Evolutionary conservation across 257 asterid species (phyloP).

Genomic region (Lantana camara): DNA sequence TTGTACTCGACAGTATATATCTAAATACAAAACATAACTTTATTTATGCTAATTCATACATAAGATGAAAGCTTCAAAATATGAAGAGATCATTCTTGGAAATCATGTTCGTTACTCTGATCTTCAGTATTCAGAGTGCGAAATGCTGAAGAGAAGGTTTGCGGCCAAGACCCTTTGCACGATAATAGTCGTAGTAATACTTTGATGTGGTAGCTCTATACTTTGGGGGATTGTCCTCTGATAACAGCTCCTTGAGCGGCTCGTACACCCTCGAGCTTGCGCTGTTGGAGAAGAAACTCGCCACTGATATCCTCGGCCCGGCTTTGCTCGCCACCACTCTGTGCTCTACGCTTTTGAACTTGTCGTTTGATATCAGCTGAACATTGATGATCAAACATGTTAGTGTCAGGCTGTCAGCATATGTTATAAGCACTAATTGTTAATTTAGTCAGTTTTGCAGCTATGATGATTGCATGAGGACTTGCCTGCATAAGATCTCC

Average conservation of each 20-base stretch:
- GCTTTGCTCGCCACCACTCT: conserved; percentile 40
- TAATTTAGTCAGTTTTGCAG: too few relatives aligned
- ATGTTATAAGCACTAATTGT: too few relatives aligned
- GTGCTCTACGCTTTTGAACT: conserved; percentile 48
- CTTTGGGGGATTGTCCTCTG: conserved; percentile 41
- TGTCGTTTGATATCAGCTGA: conserved; percentile 47
- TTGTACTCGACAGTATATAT: too few relatives aligned
- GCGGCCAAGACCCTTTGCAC: conserved; percentile 42
- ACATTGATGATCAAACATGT: not conserved
- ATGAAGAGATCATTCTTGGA: too few relatives aligned
- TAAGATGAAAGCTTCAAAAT: too few relatives aligned
- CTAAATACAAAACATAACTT: too few relatives aligned
- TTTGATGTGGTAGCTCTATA: conserved; percentile 36
- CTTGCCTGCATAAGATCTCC: conserved; percentile 23
- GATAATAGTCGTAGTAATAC: conserved; percentile 26
- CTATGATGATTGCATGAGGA: too few relatives aligned
- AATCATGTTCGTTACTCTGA: too few relatives aligned
- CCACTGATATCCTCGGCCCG: conserved; percentile 56
- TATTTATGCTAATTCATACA: too few relatives aligned
- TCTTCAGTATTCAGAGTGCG: conserved; percentile 1
- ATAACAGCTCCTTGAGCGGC: conserved; percentile 46
- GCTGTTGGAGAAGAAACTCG: conserved; percentile 45
- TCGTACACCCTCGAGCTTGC: conserved; percentile 27
- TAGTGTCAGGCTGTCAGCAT: not conserved
- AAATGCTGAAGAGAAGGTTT: conserved; percentile 41